Evolutionary conservation across 768 basidiomycete species (phyloP), one percentile per base, ranked within the genome.

Genomic region (Leccinum ochraceum): DNA sequence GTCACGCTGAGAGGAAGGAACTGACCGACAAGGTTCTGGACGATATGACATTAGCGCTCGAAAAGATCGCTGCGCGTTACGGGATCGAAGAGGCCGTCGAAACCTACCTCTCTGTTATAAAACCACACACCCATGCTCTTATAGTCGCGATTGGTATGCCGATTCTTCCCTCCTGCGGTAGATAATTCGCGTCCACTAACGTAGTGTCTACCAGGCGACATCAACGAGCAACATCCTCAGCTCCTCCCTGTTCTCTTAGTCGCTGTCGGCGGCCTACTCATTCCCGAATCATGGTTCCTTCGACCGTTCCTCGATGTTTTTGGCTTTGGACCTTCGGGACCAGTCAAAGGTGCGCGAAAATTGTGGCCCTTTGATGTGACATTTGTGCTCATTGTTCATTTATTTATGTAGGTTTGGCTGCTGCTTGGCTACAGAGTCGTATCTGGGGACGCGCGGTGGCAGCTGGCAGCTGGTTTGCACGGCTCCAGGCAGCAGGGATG

Each of bases 311-410:
- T 67, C 2, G 46, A 58, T 1, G 1, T 60, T 14, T 54, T 67
- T 36, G 66, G 66, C 26, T 67, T 67, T 6, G 66, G 66, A 22
- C 66, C 60, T 42, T 7, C 24, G 1, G 66, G 66, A 6, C 66
- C 59, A 8, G 22, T 60, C 13, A 60, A 59, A 55, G 66, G 67
- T 68, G 28, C 10, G 48, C 6, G 16, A 24, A 30, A 16, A 16
- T 17, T 3, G 37, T 14, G 48, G 28, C 8, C 1, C 20, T n/a
- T n/a, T 20, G n/a, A 10, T 10, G 1, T 2, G 1, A 8, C 0
- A 30, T 10, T 7, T 37, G 14, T 37, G 5, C 22, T 9, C 9
- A 10, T 4, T 39, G 13, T 17, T 46, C 6, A 30, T 36, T 20
- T 34, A 7, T 17, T 4, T 0, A 16, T 24, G 9, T 50, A 67